Evolutionary conservation across 73 alveolate species (phyloP).

Genomic region (Tetrahymena malaccensis): DNA sequence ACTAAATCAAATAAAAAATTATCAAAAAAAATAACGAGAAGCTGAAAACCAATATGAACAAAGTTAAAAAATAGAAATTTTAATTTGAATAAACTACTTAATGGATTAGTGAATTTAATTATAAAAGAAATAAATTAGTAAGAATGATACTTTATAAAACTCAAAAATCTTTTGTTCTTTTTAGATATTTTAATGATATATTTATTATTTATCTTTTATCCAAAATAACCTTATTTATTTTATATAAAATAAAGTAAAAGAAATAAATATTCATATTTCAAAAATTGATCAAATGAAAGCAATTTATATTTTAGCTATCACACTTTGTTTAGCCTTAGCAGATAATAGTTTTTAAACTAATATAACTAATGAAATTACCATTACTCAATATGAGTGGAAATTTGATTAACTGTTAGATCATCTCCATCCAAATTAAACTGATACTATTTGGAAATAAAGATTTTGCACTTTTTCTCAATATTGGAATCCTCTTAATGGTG

Average conservation of each 20-base stretch:
- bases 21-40: background rate
- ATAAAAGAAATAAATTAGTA: background rate
- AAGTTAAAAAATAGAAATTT: background rate
- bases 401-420: background rate
- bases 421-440: background rate
- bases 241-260: background rate
- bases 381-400: background rate
- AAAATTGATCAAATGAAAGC: background rate
- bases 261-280: no score
- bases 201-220: no score
- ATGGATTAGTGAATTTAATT: no score
- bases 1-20: no score
- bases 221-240: background rate
- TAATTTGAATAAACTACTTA: background rate
- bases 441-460: background rate
- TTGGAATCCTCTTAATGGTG: constrained; percentile 28
- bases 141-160: background rate
- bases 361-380: background rate
- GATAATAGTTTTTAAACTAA: background rate
- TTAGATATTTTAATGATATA: no score
- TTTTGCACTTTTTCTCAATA: background rate
- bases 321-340: background rate
- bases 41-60: background rate
- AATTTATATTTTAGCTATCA: background rate
- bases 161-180: background rate